Base-by-base conservation (phyloP, 2,329 filamentous ascomycete genomes). In the Tolypocladium endophyticum region DNA sequence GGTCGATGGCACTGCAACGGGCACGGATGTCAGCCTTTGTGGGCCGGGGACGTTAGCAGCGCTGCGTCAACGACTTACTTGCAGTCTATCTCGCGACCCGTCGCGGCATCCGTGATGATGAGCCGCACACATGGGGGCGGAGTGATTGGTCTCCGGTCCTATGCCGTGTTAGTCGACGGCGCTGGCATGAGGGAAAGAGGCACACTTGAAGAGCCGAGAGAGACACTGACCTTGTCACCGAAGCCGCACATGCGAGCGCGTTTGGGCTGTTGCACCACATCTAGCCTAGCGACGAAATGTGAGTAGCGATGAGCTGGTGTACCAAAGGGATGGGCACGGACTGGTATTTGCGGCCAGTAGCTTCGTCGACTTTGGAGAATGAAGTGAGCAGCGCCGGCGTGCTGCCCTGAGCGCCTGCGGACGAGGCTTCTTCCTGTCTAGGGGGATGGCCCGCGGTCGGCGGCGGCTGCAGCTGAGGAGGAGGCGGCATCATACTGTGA, bases 201-300 rank as follows among this genome's bases (percentile, higher is more conserved):
- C 8, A 30, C 36, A 41, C 11, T 25, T 16, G 11, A 36, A 56
- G 39, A 41, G 18, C 11, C 39, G 23, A 4, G 23, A 14, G 25
- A 55, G 50, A 25, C 61, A 60, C 67, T 60, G 76, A 94, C 90
- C 83, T 97, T 99, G 78, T 99, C 94, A 63, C 94, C 94, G 76
- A 97, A 99, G 9, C 94, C 94, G 77, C 94, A 99, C 94, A 97
- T 97, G 62, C 94, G 89, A 65, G 94, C 94, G 68, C 94, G 86
- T 68, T 90, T 82, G 57, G 94, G 94, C 73, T 97, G 92, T 77
- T 99, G 94, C 65, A 90, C 86, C 61, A 97, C 90, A 65, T 87
- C 79, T 57, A 96, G 81, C 62, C 86, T 88, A 64, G 5, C 28
- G n/a, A 2, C 12, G 45, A 4, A 54, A 41, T n/a, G 11, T 39